Conservation (phyloP, 2,329 filamentous ascomycete species). For the Cephalotrichum gorgonifer region DNA sequence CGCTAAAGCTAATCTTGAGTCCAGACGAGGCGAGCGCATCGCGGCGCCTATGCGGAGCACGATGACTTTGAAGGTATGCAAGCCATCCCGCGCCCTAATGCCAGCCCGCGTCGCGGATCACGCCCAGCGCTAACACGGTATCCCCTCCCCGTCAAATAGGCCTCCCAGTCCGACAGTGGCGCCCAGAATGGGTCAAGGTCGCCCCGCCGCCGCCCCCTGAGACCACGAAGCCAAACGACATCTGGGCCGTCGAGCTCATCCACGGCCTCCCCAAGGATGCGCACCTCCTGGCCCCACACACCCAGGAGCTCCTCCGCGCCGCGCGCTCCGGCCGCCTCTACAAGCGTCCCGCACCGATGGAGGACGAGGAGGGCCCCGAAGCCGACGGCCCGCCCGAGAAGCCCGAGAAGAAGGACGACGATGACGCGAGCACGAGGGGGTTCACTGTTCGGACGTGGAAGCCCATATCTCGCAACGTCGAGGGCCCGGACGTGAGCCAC, state of each 20-base stretch:
- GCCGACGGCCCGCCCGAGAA: conserved; percentile 38
- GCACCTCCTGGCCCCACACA: conserved; percentile 65
- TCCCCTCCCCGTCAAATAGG: conserved; percentile 34
- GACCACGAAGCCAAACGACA: conserved; percentile 50
- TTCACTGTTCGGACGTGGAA: conserved; percentile 52
- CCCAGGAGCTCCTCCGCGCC: conserved; percentile 71
- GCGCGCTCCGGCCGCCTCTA: conserved; percentile 68
- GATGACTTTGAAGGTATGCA: conserved; percentile 53
- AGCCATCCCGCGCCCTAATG: conserved; percentile 8
- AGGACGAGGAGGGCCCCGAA: conserved; percentile 52
- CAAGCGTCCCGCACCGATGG: conserved; percentile 55
- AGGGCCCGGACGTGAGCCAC: conserved; percentile 39
- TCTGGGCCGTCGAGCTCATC: conserved; percentile 67
- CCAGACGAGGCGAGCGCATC: conserved; percentile 46
- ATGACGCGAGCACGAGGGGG: conserved; percentile 42
- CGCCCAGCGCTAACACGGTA: conserved; percentile 17
- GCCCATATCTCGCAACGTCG: conserved; percentile 48
- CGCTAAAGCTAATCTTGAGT: background rate
- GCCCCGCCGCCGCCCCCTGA: conserved; percentile 57
- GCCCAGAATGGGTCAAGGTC: conserved; percentile 58
- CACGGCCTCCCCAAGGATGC: conserved; percentile 79
- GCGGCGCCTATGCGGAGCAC: conserved; percentile 46
- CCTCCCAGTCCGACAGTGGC: conserved; percentile 85
- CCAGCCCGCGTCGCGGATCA: background rate
- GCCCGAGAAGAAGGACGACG: conserved; percentile 47